These are phyloP conservation scores for Lumnitzera littorea DNA, from an alignment of 345 rosid genomes.

Conservation along the genomic window DNA sequence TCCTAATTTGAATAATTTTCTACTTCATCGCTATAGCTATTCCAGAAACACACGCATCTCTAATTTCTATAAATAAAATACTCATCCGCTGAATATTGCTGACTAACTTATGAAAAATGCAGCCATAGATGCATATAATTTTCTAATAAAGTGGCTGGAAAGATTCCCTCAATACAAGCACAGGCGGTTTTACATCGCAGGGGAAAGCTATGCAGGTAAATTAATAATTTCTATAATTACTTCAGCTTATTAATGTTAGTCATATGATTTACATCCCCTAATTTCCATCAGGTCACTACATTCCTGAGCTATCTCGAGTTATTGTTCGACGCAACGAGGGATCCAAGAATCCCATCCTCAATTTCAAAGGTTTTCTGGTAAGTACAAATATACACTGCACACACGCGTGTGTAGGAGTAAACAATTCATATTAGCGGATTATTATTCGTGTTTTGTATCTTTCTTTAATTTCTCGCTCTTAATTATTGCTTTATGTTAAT, in stretches of 20 bases:
- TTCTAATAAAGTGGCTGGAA: slow-evolving; percentile 58
- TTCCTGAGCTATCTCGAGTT: slow-evolving; percentile 64
- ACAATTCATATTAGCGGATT: no score
- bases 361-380: slow-evolving; percentile 76
- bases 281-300: slow-evolving; percentile 54
- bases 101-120: slow-evolving; percentile 13
- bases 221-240: neutral
- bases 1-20: no score
- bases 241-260: neutral
- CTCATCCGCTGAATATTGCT: no score
- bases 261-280: no score
- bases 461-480: no score
- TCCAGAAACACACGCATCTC: no score
- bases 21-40: neutral
- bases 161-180: slow-evolving; percentile 69
- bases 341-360: slow-evolving; percentile 39
- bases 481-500: no score
- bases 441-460: no score
- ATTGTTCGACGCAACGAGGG: slow-evolving; percentile 44
- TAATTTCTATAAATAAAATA: no score
- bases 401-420: no score
- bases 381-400: slow-evolving; percentile 3
- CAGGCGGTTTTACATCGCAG: slow-evolving; percentile 73
- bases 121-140: slow-evolving; percentile 62
- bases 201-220: slow-evolving; percentile 91